Percentiles rank a stretch among this genome's conserved stretches.
Conservation (phyloP, 2,329 filamentous ascomycete genomes). For the Biscogniauxia mediterranea region DNA sequence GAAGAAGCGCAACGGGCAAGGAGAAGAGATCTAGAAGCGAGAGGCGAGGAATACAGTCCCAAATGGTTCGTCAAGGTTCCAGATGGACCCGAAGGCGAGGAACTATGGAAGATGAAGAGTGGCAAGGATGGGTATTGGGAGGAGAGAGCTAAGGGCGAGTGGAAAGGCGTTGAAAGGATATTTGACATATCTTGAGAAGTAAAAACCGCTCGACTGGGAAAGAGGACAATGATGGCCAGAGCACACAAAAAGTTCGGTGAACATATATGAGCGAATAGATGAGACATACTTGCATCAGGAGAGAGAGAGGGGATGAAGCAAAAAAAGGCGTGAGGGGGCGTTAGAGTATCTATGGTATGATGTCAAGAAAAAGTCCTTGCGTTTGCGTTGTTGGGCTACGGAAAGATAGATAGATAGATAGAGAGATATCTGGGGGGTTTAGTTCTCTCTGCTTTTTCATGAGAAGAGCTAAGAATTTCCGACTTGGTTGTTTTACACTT, state of each 20-base stretch:
- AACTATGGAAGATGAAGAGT: conserved; percentile 72
- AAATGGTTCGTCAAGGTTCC: conserved; percentile 79
- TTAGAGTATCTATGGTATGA: neutral
- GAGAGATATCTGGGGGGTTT: neutral
- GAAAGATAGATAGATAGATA: too few relatives aligned
- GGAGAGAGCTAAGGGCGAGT: conserved; percentile 52
- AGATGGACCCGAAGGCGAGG: conserved; percentile 58
- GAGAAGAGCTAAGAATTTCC: neutral
- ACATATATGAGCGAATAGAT: too few relatives aligned
- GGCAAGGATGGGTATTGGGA: conserved; percentile 96
- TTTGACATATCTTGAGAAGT: conserved; percentile 24
- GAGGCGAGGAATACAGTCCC: conserved; percentile 69
- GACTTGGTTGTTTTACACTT: too few relatives aligned
- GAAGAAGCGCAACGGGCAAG: conserved; percentile 83
- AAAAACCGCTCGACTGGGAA: neutral
- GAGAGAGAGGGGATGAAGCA: too few relatives aligned
- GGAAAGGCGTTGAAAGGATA: conserved; percentile 31
- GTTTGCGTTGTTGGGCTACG: neutral
- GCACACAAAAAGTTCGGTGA: too few relatives aligned
- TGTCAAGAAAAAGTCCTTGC: neutral
- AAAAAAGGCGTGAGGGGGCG: neutral
- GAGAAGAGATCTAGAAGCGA: conserved; percentile 71
- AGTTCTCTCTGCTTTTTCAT: neutral
- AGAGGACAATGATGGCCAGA: too few relatives aligned
- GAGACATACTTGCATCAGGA: too few relatives aligned